Conservation (phyloP, 495 filamentous ascomycete species). For the Extremus antarcticus region DNA sequence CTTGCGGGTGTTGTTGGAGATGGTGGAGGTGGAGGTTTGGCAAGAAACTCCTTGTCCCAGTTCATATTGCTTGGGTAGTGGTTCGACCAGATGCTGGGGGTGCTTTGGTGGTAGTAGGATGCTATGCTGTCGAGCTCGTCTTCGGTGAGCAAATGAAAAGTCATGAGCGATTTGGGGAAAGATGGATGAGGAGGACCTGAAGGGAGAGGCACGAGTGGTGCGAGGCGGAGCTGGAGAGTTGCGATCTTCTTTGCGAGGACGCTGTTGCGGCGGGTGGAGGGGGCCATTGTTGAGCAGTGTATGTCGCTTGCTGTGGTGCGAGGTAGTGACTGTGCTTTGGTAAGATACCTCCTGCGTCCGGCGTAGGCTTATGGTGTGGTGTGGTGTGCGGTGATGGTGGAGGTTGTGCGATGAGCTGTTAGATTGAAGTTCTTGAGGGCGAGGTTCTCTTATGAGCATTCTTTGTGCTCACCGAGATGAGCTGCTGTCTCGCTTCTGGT, state of each 20-base stretch:
- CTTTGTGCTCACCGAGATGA: not conserved
- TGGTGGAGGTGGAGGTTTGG: constrained; percentile 1
- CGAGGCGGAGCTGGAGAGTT: constrained; percentile 36
- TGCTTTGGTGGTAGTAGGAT: constrained; percentile 63
- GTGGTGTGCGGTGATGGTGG: not conserved
- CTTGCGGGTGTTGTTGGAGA: not conserved
- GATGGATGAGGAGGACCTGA: constrained; percentile 49
- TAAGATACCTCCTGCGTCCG: constrained; percentile 11
- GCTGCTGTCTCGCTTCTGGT: not conserved
- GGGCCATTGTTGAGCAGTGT: constrained; percentile 9
- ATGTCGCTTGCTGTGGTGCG: not conserved
- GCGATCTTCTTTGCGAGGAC: constrained; percentile 23
- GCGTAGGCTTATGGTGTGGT: constrained; percentile 4
- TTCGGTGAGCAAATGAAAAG: constrained; percentile 66
- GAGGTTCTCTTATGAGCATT: not conserved
- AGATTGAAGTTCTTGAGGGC: not conserved
- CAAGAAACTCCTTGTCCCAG: constrained; percentile 29
- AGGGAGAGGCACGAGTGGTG: constrained; percentile 47
- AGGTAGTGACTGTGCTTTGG: not conserved
- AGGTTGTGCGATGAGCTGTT: not conserved
- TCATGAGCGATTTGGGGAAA: constrained; percentile 56
- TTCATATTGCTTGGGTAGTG: constrained; percentile 54
- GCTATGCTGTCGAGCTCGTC: constrained; percentile 61
- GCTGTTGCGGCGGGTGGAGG: constrained; percentile 18
- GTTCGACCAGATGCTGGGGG: constrained; percentile 39